phyloP scores from a whole-genome alignment of 371 early-diverging fungal genomes.

The Mortierella sp. region DNA sequence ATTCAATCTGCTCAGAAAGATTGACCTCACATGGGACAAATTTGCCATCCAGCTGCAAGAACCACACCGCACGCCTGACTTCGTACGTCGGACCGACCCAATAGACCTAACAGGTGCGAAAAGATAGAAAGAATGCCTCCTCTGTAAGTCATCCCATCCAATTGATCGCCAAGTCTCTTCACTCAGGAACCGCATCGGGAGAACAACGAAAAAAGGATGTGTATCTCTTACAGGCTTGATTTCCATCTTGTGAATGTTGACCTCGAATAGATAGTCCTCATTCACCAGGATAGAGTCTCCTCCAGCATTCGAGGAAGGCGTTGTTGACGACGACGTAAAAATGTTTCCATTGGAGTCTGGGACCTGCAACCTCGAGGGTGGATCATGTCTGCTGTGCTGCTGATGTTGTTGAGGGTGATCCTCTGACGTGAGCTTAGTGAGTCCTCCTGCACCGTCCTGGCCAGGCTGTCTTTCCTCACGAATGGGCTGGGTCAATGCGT shows the following conservation, averaged over 20 bases:
- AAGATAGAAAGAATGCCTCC: not conserved
- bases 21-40: slow-evolving; percentile 87
- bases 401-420: not conserved
- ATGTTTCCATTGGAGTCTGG: slow-evolving; percentile 10
- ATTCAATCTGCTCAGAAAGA: slow-evolving; percentile 83
- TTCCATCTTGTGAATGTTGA: slow-evolving; percentile 77
- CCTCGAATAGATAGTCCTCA: slow-evolving; percentile 86
- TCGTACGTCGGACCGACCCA: slow-evolving; percentile 89
- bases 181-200: not conserved
- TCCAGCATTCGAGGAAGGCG: not conserved
- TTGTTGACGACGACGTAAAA: not conserved
- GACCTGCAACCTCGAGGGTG: slow-evolving; percentile 13
- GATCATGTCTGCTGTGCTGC: slow-evolving; percentile 8
- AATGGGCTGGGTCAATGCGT: slow-evolving; percentile 39
- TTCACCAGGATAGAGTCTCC: slow-evolving; percentile 63
- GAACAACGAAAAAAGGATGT: not conserved
- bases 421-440: slow-evolving; percentile 7
- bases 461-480: slow-evolving; percentile 19
- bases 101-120: slow-evolving; percentile 67
- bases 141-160: not conserved
- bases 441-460: not conserved
- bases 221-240: slow-evolving; percentile 69
- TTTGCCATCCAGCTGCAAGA: slow-evolving; percentile 75
- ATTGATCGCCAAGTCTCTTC: not conserved
- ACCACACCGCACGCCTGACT: slow-evolving; percentile 88